Conservation (phyloP, 163 green algal species). For the Scenedesmus sp. region DNA sequence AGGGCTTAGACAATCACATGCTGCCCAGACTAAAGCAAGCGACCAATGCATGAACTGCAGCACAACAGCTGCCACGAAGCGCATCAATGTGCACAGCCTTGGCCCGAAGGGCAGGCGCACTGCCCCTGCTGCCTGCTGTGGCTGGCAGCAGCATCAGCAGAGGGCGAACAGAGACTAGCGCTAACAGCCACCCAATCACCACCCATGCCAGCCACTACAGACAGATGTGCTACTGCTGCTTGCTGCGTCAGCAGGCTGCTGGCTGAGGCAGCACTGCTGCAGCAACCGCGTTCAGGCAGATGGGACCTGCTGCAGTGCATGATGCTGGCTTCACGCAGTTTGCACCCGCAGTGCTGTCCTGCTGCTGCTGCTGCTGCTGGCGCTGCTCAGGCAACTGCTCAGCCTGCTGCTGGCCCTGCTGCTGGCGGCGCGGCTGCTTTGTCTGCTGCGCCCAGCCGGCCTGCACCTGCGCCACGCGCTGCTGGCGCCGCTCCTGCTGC, state of each 20-base stretch:
- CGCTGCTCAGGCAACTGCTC: slow-evolving; percentile 21
- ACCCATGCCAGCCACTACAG: background rate
- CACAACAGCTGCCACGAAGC: background rate
- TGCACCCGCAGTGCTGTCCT: background rate
- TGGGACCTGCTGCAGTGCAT: background rate
- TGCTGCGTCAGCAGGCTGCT: background rate
- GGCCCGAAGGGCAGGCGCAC: background rate
- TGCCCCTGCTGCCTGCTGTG: background rate
- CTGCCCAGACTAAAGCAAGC: background rate
- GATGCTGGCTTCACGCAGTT: background rate
- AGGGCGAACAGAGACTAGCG: no score
- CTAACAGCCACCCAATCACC: no score
- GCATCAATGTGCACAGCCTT: background rate
- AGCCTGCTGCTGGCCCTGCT: background rate
- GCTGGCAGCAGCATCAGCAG: no score
- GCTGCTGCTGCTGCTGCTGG: slow-evolving; percentile 22
- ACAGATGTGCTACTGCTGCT: background rate
- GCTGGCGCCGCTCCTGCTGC: slow-evolving; percentile 40
- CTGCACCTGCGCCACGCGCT: slow-evolving; percentile 27
- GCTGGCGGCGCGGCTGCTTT: background rate
- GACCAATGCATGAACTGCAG: background rate
- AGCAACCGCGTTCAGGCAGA: background rate
- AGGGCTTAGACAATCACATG: no score
- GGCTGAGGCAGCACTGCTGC: background rate
- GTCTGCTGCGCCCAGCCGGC: slow-evolving; percentile 15